Evolutionary conservation across 148 eudicot genomes (phyloP).

Genomic region (Polygonum aviculare): DNA sequence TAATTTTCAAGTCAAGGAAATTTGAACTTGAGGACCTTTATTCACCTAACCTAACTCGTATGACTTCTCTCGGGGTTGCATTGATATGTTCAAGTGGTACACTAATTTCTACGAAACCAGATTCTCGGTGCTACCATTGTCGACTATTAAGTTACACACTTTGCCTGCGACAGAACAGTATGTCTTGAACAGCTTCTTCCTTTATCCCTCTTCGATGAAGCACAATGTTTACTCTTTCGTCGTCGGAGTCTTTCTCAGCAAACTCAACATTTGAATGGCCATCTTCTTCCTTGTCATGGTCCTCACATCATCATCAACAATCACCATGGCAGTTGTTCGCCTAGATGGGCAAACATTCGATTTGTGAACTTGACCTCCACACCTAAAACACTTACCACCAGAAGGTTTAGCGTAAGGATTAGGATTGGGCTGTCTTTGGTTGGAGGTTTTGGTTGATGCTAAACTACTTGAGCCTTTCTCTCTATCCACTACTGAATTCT

Average conservation of each 20-base stretch:
- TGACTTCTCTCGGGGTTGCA: neutral
- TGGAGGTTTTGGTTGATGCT: neutral
- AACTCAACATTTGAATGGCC: neutral
- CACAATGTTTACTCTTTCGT: neutral
- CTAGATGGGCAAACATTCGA: neutral
- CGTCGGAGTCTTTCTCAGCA: neutral
- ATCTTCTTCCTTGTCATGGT: neutral
- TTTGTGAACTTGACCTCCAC: neutral
- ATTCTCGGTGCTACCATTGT: neutral
- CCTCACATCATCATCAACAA: neutral
- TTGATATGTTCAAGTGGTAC: neutral
- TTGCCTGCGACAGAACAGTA: neutral
- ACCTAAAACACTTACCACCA: neutral
- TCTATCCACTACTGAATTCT: no score
- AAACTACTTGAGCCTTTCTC: no score
- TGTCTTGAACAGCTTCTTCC: neutral
- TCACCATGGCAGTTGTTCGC: neutral
- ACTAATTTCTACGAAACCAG: neutral
- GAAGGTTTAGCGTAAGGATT: neutral
- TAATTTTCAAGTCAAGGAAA: no score
- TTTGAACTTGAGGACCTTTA: neutral
- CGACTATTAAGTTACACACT: neutral
- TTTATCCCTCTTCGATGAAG: neutral
- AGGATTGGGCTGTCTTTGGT: no score
- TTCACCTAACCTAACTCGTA: neutral